phyloP scores from a whole-genome alignment of 1,284 basidiomycete species.

The Boletus mariae region DNA sequence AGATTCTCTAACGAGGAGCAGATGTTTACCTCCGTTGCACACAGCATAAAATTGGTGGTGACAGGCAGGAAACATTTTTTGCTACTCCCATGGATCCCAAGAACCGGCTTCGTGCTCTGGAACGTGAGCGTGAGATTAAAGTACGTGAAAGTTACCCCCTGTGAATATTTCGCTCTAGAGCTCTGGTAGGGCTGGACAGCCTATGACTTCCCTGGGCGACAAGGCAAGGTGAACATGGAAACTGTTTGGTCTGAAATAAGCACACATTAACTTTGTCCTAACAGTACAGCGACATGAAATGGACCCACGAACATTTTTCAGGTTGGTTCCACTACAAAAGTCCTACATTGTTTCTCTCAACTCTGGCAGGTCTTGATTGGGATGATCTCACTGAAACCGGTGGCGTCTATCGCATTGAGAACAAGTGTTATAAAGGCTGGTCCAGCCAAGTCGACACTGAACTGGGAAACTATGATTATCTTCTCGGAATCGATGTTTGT shows the following conservation, averaged over 20 bases:
- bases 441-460: slow-evolving; percentile 66
- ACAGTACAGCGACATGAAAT: slow-evolving; percentile 67
- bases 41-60: slow-evolving; percentile 82
- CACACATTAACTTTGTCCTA: not conserved
- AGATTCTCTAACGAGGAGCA: not conserved
- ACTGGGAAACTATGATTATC: slow-evolving; percentile 77
- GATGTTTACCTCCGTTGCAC: slow-evolving; percentile 5
- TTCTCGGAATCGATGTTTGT: slow-evolving; percentile 68
- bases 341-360: slow-evolving; percentile 1
- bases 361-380: slow-evolving; percentile 73
- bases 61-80: slow-evolving; percentile 71
- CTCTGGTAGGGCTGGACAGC: slow-evolving; percentile 73
- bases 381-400: slow-evolving; percentile 67
- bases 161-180: slow-evolving; percentile 4
- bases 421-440: slow-evolving; percentile 62
- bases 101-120: slow-evolving; percentile 57
- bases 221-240: slow-evolving; percentile 55
- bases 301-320: slow-evolving; percentile 71
- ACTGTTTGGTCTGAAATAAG: not conserved
- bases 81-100: slow-evolving; percentile 72
- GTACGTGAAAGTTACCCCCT: slow-evolving; percentile 34
- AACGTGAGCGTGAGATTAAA: slow-evolving; percentile 67
- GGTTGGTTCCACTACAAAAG: slow-evolving; percentile 40
- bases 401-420: slow-evolving; percentile 60
- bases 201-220: slow-evolving; percentile 80